phyloP scores from a whole-genome alignment of 176 grass and related monocot species.

The Metroxylon sagu region DNA sequence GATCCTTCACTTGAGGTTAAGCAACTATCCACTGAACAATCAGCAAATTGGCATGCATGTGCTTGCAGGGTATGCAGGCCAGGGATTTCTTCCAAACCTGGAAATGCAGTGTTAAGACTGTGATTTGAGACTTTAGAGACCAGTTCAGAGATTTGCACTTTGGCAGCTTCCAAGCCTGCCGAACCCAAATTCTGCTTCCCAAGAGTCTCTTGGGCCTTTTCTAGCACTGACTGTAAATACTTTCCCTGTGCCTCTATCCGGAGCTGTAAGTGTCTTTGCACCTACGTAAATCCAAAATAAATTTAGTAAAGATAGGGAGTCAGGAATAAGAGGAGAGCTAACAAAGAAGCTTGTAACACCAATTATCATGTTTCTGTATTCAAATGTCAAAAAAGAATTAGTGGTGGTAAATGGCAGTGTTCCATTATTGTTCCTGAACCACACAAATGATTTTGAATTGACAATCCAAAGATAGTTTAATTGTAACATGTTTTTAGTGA shows the following conservation, averaged over 20 bases:
- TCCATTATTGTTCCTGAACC: too few relatives aligned
- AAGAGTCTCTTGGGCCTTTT: slow-evolving; percentile 87
- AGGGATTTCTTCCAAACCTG: slow-evolving; percentile 24
- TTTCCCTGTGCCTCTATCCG: slow-evolving; percentile 93
- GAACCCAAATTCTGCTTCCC: slow-evolving; percentile 48
- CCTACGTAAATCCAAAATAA: slow-evolving; percentile 32
- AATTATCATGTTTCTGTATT: too few relatives aligned
- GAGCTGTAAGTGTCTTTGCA: slow-evolving; percentile 85
- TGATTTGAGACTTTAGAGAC: slow-evolving; percentile 66
- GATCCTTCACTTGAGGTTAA: slow-evolving; percentile 61
- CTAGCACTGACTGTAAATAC: slow-evolving; percentile 89
- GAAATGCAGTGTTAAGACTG: slow-evolving; percentile 29
- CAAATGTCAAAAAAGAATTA: too few relatives aligned
- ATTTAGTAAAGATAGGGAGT: not conserved
- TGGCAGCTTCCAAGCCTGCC: slow-evolving; percentile 50
- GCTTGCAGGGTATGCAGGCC: slow-evolving; percentile 33
- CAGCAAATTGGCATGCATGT: slow-evolving; percentile 33
- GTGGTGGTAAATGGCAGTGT: too few relatives aligned
- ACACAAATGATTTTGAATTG: too few relatives aligned
- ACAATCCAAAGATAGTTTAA: too few relatives aligned
- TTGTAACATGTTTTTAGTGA: too few relatives aligned
- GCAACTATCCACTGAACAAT: slow-evolving; percentile 66
- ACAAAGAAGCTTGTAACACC: too few relatives aligned
- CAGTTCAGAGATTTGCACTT: slow-evolving; percentile 76
- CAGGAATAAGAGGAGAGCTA: too few relatives aligned